Conservation (phyloP, 2,329 filamentous ascomycete species). For the Fusarium bactridioides region DNA sequence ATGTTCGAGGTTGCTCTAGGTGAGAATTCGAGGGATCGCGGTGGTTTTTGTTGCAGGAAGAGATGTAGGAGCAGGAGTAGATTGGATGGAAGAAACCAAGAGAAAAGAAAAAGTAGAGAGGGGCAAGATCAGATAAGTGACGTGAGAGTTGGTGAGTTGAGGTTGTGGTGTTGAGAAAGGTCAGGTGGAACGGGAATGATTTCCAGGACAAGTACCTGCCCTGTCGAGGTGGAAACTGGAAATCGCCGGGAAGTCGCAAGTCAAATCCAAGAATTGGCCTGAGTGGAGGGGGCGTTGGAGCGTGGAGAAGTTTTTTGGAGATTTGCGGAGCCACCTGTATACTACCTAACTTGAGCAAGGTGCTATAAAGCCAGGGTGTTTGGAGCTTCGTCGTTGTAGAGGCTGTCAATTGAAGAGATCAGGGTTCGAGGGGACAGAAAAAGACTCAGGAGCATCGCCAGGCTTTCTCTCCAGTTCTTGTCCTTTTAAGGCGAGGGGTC, state of each 20-base stretch:
- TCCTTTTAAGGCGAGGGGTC: not conserved
- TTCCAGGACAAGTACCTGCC: constrained; percentile 28
- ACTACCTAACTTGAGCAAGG: constrained; percentile 4
- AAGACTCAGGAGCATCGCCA: not conserved
- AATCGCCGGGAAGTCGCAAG: constrained; percentile 29
- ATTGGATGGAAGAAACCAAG: not conserved
- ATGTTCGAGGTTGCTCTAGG: constrained; percentile 13
- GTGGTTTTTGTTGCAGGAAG: not conserved
- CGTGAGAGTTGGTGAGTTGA: constrained; percentile 16
- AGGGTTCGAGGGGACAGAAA: not conserved
- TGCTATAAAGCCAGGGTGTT: not conserved
- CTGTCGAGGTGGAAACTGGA: constrained; percentile 29
- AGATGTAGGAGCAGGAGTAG: not conserved
- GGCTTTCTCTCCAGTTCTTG: not conserved
- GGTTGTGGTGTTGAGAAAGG: constrained; percentile 32
- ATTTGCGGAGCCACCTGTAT: constrained; percentile 25
- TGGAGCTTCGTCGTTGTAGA: not conserved
- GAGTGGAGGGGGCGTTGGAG: constrained; percentile 29
- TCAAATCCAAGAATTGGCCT: constrained; percentile 8
- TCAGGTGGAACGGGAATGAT: constrained; percentile 33
- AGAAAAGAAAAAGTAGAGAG: not conserved
- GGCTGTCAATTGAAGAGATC: not conserved
- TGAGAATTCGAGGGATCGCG: constrained; percentile 21
- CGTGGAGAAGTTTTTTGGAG: constrained; percentile 30
- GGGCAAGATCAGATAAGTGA: constrained; percentile 1